phyloP scores from a whole-genome alignment of 1,284 basidiomycete species.

The Cystobasidium sp. region DNA sequence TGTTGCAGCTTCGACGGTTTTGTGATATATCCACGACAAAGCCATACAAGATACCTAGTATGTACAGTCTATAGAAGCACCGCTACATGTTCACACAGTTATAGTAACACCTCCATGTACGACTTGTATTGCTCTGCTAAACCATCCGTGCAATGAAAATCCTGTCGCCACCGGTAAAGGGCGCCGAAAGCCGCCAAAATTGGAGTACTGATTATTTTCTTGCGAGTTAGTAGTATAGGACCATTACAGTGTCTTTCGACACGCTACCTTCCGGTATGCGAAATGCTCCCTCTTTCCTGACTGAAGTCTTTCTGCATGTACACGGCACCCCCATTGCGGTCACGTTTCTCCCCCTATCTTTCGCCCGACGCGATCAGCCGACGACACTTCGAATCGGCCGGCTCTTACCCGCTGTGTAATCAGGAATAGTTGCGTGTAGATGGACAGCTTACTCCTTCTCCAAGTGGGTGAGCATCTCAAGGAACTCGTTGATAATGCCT shows the following conservation, averaged over 20 bases:
- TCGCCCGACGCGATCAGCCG: background rate
- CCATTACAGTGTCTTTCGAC: too few species aligned
- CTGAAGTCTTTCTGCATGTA: too few species aligned
- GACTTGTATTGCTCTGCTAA: background rate
- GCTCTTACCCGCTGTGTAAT: slow-evolving; percentile 19
- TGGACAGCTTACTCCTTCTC: background rate
- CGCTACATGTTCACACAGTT: too few species aligned
- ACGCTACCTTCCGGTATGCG: too few species aligned
- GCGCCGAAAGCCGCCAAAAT: too few species aligned
- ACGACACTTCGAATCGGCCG: background rate
- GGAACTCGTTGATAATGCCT: background rate
- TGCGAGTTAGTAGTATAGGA: too few species aligned
- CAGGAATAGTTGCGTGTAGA: background rate
- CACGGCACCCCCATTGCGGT: background rate
- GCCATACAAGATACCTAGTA: too few species aligned
- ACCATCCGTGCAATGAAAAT: background rate
- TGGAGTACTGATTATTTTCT: too few species aligned
- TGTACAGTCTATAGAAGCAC: too few species aligned
- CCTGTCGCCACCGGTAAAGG: background rate
- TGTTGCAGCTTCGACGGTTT: too few species aligned
- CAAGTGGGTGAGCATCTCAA: background rate
- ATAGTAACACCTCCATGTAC: background rate
- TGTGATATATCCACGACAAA: too few species aligned
- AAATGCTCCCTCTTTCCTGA: too few species aligned
- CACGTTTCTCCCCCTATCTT: background rate